Evolutionary conservation across 2,329 filamentous ascomycete species (phyloP), one percentile per base, ranked within the genome.

Genomic region (Lizonia empirigonia): DNA sequence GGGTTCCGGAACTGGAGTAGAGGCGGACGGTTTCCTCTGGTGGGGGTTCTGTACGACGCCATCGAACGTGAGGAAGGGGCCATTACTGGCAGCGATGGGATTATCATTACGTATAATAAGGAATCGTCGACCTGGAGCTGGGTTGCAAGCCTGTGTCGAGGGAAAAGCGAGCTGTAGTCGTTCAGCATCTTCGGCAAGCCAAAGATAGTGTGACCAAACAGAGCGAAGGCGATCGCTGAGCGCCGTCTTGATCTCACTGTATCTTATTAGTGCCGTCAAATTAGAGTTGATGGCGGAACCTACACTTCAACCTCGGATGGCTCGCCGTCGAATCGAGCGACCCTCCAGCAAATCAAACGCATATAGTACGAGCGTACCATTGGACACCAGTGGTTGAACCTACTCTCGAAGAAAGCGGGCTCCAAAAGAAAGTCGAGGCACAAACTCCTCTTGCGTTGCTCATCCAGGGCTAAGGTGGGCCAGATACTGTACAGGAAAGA

Each of bases 351-450:
- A 18, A 96, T 74, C 40, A 97, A 77, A 37, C 92, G 89, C 83
- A 96, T 94, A 69, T 88, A 97, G 72, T 96, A 97, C 12, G 91
- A 88, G 54, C 92, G 84, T 18, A 96, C 90, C 92, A 96, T 96
- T 0, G 92, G 91, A 66, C 90, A 96, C 91, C 92, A 96, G 66
- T 96, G 91, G 67, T 89, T 93, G 75, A 96, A 97, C 55, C 91
- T 86, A 54, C 84, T 85, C 66, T 89, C 85, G 69, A 96, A 96
- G 2, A 88, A 82, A 20, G 86, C 80, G 45, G 89, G 86, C 6
- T 86, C 82, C 10, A 97, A 77, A 30, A 97, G 76, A 78, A 94
- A 92, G 18, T 85, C 84, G 22, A 88, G 64, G 68, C 90, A 95
- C 15, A 96, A 69, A 12, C 81, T 77, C 49, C 82, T 79, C 72